Percentiles rank a stretch among this genome's conserved stretches.
Evolutionary conservation across 2,329 filamentous ascomycete genomes (phyloP).

Genomic region (Chaetomium olivaceum): DNA sequence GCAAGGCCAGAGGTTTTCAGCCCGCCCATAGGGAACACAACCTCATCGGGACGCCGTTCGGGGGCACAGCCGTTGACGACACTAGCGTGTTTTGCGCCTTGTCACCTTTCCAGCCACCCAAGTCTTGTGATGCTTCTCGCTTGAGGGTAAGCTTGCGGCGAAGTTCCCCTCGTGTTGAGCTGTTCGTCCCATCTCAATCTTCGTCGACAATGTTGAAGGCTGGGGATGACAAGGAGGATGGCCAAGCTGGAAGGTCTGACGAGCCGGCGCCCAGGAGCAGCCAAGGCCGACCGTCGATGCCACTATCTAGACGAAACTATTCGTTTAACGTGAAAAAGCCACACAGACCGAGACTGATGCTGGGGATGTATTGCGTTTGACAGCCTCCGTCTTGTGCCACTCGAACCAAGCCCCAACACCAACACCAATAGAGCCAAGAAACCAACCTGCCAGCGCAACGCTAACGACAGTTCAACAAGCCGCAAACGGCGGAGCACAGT

Average conservation of each 20-base stretch:
- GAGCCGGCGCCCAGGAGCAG: background rate
- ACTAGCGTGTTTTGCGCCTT: background rate
- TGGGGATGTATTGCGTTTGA: background rate
- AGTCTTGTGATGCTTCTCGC: background rate
- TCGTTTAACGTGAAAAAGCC: background rate
- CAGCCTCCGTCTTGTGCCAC: background rate
- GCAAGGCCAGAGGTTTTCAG: background rate
- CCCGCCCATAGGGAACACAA: background rate
- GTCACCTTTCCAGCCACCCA: background rate
- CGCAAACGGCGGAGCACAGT: conserved; percentile 1
- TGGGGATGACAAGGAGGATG: conserved; percentile 7
- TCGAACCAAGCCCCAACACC: background rate
- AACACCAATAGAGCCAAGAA: background rate
- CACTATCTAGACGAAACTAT: conserved; percentile 6
- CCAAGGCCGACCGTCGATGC: conserved; percentile 5
- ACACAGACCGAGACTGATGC: background rate
- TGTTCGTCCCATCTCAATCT: background rate
- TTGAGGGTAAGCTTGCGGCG: background rate
- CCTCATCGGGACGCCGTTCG: background rate
- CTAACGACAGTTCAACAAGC: background rate
- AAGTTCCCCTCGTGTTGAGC: background rate
- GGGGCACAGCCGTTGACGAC: background rate
- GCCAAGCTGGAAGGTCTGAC: conserved; percentile 6
- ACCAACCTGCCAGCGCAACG: background rate
- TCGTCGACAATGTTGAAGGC: background rate